phyloP scores from a whole-genome alignment of 148 eudicot species.

The Tetragonia tetragonoides region DNA sequence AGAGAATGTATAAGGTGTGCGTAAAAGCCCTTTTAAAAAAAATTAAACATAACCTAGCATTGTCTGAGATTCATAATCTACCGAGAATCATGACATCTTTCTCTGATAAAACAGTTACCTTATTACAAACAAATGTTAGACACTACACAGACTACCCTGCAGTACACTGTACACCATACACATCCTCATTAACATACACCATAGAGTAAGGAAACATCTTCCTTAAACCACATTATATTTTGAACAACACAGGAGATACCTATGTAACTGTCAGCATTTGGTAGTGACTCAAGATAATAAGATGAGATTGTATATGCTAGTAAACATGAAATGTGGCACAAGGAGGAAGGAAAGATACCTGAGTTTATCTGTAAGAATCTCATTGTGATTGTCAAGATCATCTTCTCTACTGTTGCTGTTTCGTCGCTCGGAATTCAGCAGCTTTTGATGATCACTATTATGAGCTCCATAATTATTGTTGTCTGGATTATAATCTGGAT shows the following conservation, averaged over 20 bases:
- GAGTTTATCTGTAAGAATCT: background rate
- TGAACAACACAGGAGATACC: no score
- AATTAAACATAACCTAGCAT: no score
- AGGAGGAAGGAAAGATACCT: background rate
- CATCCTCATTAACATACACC: background rate
- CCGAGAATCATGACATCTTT: no score
- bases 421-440: background rate
- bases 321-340: background rate
- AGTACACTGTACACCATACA: background rate
- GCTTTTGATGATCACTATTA: background rate
- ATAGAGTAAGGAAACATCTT: background rate
- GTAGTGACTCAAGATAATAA: background rate
- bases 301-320: background rate
- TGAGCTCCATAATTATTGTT: background rate
- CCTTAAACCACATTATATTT: no score
- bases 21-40: no score
- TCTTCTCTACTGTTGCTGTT: background rate
- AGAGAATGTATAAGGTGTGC: no score
- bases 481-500: background rate
- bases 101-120: no score
- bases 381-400: background rate
- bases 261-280: no score
- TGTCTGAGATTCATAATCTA: no score
- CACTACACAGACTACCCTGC: no score
- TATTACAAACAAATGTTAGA: no score